These are phyloP conservation scores for Ajuga reptans DNA, from an alignment of 305 asterid species.

Conservation along the genomic window DNA sequence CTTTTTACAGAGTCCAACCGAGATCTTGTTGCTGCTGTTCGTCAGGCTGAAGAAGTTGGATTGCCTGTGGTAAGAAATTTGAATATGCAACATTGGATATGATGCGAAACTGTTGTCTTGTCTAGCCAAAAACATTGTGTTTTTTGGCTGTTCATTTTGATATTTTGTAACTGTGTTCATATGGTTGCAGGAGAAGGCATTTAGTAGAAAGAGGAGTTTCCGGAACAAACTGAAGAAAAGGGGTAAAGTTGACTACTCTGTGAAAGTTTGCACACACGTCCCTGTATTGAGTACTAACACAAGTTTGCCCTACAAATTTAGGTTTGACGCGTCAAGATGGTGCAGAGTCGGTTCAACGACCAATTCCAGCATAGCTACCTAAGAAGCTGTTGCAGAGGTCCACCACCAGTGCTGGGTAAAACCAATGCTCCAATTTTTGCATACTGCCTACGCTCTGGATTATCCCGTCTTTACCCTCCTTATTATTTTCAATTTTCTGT, in stretches of 20 bases:
- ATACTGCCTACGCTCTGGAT: too few species aligned
- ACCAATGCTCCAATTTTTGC: neutral
- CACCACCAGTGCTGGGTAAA: neutral
- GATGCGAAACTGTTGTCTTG: neutral
- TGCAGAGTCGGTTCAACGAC: conserved; percentile 6
- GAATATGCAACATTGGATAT: neutral
- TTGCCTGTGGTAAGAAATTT: conserved; percentile 60
- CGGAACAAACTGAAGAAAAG: conserved; percentile 64
- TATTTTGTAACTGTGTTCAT: neutral
- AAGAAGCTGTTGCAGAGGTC: neutral
- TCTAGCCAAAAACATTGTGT: neutral
- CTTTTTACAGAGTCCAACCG: conserved; percentile 50
- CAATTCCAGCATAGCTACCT: conserved; percentile 19
- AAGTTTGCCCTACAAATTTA: neutral
- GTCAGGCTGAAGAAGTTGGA: conserved; percentile 58
- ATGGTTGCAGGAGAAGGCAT: conserved; percentile 56
- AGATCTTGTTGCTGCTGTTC: conserved; percentile 81
- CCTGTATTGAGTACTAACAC: neutral
- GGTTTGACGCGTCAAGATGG: conserved; percentile 22
- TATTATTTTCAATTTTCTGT: too few species aligned
- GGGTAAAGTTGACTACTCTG: conserved; percentile 24
- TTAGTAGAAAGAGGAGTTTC: conserved; percentile 69
- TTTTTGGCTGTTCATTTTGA: neutral
- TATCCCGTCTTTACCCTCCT: too few species aligned
- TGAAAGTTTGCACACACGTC: neutral